These are phyloP conservation scores for Arthrobotrys musiformis DNA, from an alignment of 2,329 filamentous ascomycete species.

Conservation along the genomic window DNA sequence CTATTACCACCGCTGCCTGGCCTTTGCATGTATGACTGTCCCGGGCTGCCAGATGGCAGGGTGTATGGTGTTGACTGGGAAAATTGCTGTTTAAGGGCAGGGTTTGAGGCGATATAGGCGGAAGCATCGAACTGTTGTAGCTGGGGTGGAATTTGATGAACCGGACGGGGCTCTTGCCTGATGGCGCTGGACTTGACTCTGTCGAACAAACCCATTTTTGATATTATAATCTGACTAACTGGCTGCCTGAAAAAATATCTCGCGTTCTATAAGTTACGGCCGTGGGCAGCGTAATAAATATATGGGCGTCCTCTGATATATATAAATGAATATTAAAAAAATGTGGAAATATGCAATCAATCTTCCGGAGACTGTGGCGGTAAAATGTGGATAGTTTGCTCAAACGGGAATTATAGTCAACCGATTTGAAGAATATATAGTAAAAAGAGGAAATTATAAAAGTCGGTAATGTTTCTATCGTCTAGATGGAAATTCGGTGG, in stretches of 20 bases:
- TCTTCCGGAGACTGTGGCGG: constrained; percentile 45
- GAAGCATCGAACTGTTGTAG: constrained; percentile 54
- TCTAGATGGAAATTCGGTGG: not conserved
- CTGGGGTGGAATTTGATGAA: constrained; percentile 46
- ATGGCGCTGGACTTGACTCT: constrained; percentile 51
- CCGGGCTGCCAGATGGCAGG: constrained; percentile 39
- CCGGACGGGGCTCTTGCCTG: constrained; percentile 39
- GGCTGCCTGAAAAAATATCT: not conserved
- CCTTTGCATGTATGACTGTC: constrained; percentile 41
- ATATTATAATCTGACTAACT: not conserved
- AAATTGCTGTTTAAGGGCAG: constrained; percentile 52
- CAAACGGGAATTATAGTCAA: constrained; percentile 36
- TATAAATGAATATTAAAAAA: not conserved
- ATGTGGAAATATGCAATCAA: not conserved
- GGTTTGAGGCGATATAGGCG: constrained; percentile 54
- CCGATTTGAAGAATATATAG: constrained; percentile 17
- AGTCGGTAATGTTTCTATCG: not conserved
- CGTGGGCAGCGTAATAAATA: constrained; percentile 36
- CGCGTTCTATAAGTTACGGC: constrained; percentile 20
- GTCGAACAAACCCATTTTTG: constrained; percentile 53
- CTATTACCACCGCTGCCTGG: constrained; percentile 42
- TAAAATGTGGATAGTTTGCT: not conserved
- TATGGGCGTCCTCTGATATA: constrained; percentile 4
- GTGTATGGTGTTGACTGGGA: constrained; percentile 28
- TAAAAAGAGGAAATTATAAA: not conserved